Conservation (phyloP, 2,329 filamentous ascomycete species). For the Colletotrichum tropicale region DNA sequence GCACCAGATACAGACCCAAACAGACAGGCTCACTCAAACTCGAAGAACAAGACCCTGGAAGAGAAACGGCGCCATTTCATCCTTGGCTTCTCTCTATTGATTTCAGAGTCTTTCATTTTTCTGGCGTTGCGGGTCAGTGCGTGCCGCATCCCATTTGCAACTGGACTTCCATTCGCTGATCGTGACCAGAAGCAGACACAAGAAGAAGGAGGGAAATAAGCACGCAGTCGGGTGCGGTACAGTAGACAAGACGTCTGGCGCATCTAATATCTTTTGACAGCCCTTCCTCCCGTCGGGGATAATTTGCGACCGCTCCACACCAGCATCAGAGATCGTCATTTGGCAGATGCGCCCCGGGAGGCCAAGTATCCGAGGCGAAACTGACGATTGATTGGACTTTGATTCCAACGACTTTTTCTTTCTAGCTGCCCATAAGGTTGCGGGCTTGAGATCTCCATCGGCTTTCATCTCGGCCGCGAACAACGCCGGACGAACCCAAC, state of each 20-base stretch:
- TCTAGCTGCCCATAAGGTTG: not conserved
- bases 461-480: conserved; percentile 13
- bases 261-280: not conserved
- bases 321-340: conserved; percentile 21
- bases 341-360: conserved; percentile 21
- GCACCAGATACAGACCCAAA: not conserved
- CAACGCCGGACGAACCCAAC: not conserved
- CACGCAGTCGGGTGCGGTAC: not conserved
- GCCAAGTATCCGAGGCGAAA: conserved; percentile 15
- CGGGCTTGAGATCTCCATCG: not conserved
- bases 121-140: not conserved
- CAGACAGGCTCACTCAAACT: not conserved
- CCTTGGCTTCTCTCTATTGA: not conserved
- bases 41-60: not conserved
- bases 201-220: not conserved
- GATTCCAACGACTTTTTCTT: not conserved
- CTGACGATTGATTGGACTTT: not conserved
- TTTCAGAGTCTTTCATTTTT: not conserved
- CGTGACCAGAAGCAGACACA: not conserved
- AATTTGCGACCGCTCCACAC: conserved; percentile 20
- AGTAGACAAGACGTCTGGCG: not conserved
- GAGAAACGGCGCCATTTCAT: not conserved
- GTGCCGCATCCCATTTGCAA: not conserved
- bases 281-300: conserved; percentile 1
- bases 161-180: not conserved